These are phyloP conservation scores for Rasamsonia emersonii DNA, from an alignment of 2,329 filamentous ascomycete species.

Conservation along the genomic window DNA sequence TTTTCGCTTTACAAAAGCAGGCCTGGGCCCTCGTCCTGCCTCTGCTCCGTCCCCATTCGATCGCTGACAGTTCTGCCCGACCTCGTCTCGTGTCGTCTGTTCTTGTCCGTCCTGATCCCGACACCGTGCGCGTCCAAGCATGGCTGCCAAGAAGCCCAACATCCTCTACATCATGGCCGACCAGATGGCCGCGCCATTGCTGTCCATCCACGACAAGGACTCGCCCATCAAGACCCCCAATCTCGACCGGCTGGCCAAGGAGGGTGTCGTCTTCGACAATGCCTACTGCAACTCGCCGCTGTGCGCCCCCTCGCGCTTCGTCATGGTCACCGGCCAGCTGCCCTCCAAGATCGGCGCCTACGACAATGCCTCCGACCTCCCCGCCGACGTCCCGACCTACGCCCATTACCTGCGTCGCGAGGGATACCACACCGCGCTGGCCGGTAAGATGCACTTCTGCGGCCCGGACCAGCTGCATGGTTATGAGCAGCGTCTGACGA, in stretches of 20 bases:
- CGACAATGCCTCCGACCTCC: conserved; percentile 81
- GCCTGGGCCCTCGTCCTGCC: no score
- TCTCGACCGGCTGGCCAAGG: conserved; percentile 71
- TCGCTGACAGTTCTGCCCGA: no score
- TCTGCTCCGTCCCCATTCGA: not conserved
- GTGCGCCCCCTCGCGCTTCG: conserved; percentile 87
- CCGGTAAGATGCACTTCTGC: conserved; percentile 96
- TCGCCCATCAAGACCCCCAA: conserved; percentile 91
- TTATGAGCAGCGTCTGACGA: conserved; percentile 86
- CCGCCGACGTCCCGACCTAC: conserved; percentile 79
- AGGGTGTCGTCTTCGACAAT: conserved; percentile 82
- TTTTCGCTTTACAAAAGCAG: no score
- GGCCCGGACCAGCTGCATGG: conserved; percentile 84
- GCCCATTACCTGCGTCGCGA: conserved; percentile 79
- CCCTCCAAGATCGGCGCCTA: conserved; percentile 87
- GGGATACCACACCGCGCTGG: conserved; percentile 82
- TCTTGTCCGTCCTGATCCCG: not conserved
- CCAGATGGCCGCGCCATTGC: conserved; percentile 79
- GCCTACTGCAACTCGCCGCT: conserved; percentile 92
- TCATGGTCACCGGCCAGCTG: conserved; percentile 85
- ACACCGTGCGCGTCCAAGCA: conserved; percentile 11
- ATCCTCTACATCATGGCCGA: conserved; percentile 96
- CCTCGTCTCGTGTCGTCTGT: not conserved
- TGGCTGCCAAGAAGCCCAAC: conserved; percentile 53
- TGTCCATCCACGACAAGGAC: conserved; percentile 83